A percentile compares a stretch with the other conserved stretches of the same genome.
Evolutionary conservation across 371 early-diverging fungal species (phyloP).

Genomic region (Apophysomyces ossiformis): DNA sequence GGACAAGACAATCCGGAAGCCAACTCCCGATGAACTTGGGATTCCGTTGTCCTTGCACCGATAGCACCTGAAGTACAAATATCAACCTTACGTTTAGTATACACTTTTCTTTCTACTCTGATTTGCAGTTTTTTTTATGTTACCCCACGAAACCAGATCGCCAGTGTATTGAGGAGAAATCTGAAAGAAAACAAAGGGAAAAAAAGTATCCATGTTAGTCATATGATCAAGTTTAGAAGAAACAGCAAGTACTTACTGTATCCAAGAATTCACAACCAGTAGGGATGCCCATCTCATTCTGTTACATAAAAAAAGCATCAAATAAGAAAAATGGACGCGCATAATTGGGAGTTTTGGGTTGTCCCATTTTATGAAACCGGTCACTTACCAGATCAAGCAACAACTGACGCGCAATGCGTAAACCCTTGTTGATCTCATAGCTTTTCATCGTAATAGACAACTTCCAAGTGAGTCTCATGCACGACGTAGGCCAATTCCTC

Average conservation of each 20-base stretch:
- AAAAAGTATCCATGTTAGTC: not conserved
- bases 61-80: slow-evolving; percentile 61
- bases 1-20: slow-evolving; percentile 93
- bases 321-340: not conserved
- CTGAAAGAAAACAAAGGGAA: slow-evolving; percentile 15
- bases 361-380: not conserved
- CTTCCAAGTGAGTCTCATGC: not conserved
- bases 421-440: slow-evolving; percentile 90
- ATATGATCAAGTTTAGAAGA: not conserved
- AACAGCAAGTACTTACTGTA: slow-evolving; percentile 46
- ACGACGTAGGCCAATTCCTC: not conserved
- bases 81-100: not conserved
- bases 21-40: slow-evolving; percentile 88
- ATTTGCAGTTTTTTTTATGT: not conserved
- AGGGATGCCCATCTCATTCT: slow-evolving; percentile 80
- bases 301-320: not conserved
- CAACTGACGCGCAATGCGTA: slow-evolving; percentile 77
- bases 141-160: slow-evolving; percentile 82
- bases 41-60: slow-evolving; percentile 95
- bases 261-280: slow-evolving; percentile 87
- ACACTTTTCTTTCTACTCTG: slow-evolving; percentile 12
- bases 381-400: slow-evolving; percentile 64
- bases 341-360: not conserved
- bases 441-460: slow-evolving; percentile 25
- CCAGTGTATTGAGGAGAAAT: slow-evolving; percentile 84